Evolutionary conservation across 2,329 filamentous ascomycete genomes (phyloP).

Genomic region (Triangularia verruculosa): DNA sequence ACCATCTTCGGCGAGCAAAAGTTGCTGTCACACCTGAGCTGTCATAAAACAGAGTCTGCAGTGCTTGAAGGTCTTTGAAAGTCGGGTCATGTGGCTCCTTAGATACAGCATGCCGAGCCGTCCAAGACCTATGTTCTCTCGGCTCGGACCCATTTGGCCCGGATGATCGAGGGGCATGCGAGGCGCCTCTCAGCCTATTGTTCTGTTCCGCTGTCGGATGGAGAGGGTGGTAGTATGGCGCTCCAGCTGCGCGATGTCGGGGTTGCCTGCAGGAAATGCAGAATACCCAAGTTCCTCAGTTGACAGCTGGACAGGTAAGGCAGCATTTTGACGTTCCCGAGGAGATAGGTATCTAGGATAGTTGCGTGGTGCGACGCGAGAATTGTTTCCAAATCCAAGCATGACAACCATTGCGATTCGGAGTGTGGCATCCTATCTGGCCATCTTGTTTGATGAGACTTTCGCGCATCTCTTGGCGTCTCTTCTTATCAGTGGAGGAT

Average conservation of each 20-base stretch:
- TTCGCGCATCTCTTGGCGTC: neutral
- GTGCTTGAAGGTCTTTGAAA: neutral
- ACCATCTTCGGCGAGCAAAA: neutral
- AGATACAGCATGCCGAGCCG: neutral
- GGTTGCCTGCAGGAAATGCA: neutral
- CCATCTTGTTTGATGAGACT: neutral
- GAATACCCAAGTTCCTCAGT: no score
- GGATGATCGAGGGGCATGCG: neutral
- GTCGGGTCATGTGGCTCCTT: neutral
- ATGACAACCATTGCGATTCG: neutral
- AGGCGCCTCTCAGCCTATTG: neutral
- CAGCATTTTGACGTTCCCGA: neutral
- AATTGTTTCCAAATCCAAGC: neutral
- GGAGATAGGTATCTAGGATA: neutral
- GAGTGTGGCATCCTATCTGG: neutral
- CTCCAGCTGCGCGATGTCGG: neutral
- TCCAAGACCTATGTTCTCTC: neutral
- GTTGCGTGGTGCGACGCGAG: neutral
- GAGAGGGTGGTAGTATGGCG: neutral
- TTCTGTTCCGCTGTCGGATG: neutral
- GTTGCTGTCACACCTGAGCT: neutral
- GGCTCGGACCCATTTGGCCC: neutral
- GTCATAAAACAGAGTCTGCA: neutral
- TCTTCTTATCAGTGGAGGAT: neutral
- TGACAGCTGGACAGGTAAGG: neutral